phyloP scores from a whole-genome alignment of 345 rosid genomes.

The Citrus maxima region DNA sequence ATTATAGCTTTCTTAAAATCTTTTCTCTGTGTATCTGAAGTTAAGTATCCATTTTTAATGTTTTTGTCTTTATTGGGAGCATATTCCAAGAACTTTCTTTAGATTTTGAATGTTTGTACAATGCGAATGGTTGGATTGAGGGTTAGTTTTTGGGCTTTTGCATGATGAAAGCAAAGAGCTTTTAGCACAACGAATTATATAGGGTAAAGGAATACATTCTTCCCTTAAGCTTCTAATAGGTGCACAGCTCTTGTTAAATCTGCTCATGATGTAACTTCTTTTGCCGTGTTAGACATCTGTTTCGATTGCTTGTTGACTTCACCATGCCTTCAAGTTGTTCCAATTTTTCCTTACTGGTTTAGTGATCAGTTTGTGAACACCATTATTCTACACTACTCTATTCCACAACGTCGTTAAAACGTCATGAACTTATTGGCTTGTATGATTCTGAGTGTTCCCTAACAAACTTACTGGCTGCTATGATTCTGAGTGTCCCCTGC shows the following conservation, averaged over 20 bases:
- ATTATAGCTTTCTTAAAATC: conserved; percentile 6
- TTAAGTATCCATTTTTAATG: too few species aligned
- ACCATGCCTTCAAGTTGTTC: not conserved
- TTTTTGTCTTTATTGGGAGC: not conserved
- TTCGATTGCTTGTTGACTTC: not conserved
- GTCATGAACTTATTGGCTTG: not conserved
- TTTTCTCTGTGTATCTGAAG: not conserved
- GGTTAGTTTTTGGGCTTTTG: conserved; percentile 1
- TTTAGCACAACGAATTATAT: not conserved
- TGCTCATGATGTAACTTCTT: not conserved
- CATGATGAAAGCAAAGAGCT: not conserved
- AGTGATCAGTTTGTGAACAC: not conserved
- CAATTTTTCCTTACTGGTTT: not conserved
- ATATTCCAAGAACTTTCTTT: not conserved
- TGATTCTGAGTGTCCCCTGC: not conserved
- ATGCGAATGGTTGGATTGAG: not conserved
- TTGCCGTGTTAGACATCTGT: not conserved
- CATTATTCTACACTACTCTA: not conserved
- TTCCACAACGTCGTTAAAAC: not conserved
- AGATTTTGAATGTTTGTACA: not conserved
- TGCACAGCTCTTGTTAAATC: conserved; percentile 3
- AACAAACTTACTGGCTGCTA: not conserved
- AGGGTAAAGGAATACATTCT: not conserved
- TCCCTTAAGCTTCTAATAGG: not conserved
- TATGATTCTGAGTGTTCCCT: not conserved